Evolutionary conservation across 2,329 filamentous ascomycete species (phyloP).

Genomic region (Colletotrichum tofieldiae): DNA sequence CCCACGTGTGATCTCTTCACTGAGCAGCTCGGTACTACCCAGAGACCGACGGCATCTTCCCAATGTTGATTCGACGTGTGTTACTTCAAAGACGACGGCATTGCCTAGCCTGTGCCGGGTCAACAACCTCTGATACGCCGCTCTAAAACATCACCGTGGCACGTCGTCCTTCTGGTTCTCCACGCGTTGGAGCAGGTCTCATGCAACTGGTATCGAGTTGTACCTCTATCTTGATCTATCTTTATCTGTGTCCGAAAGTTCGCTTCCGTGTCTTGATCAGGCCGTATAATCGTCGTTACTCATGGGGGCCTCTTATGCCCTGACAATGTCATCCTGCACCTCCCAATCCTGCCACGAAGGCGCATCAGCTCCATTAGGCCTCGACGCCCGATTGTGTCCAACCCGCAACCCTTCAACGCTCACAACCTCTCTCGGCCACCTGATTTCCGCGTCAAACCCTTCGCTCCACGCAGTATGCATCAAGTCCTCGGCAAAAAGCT

Average conservation of each 20-base stretch:
- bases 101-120: not conserved
- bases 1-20: not conserved
- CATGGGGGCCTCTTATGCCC: not conserved
- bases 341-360: constrained; percentile 70
- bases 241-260: not conserved
- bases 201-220: not conserved
- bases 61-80: not conserved
- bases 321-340: constrained; percentile 50
- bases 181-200: not conserved
- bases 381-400: constrained; percentile 54
- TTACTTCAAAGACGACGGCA: not conserved
- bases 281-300: constrained; percentile 3
- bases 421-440: constrained; percentile 58
- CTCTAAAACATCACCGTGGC: not conserved
- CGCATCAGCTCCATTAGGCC: constrained; percentile 66
- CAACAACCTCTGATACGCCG: too few species aligned
- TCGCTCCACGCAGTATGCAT: constrained; percentile 51
- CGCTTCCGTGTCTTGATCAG: not conserved
- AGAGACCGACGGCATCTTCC: not conserved
- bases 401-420: constrained; percentile 56
- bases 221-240: not conserved
- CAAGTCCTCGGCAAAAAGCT: constrained; percentile 49
- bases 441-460: constrained; percentile 53
- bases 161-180: too few species aligned
- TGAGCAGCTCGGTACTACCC: not conserved